Conservation (phyloP, 352 stramenopile species). For the Phytophthora tubulina region DNA sequence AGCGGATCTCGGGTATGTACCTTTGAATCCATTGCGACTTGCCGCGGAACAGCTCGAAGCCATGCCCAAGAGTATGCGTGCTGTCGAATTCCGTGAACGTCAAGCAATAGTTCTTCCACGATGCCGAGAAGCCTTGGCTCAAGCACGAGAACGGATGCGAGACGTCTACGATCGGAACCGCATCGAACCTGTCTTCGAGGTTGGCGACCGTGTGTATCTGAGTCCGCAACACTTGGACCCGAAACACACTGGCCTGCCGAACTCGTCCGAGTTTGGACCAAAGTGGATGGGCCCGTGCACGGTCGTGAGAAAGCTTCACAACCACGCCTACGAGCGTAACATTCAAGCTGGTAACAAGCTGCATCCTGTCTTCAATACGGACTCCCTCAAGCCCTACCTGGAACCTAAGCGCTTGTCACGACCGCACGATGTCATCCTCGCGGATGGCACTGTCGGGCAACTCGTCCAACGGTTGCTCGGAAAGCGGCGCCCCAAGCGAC, state of each 20-base stretch:
- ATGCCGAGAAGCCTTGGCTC: conserved; percentile 14
- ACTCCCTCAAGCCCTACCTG: conserved; percentile 21
- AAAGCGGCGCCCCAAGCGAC: conserved; percentile 1
- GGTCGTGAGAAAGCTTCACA: conserved; percentile 17
- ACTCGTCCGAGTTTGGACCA: conserved; percentile 21
- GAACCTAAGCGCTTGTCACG: background rate
- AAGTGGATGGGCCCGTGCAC: conserved; percentile 31
- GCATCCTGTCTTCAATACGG: conserved; percentile 25
- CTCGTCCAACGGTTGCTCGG: background rate
- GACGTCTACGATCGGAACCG: conserved; percentile 28
- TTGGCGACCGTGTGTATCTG: conserved; percentile 25
- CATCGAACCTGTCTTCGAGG: conserved; percentile 18
- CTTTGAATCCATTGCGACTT: background rate
- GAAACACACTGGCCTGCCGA: conserved; percentile 21
- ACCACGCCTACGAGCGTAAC: conserved; percentile 37
- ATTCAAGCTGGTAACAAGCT: conserved; percentile 28
- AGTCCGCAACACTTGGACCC: conserved; percentile 26
- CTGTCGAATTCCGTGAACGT: conserved; percentile 12
- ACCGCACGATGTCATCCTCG: conserved; percentile 5
- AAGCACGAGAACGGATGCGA: conserved; percentile 20
- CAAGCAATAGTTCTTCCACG: conserved; percentile 14
- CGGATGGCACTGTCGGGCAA: conserved; percentile 10
- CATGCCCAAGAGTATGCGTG: background rate
- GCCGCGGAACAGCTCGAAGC: background rate
- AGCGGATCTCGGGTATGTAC: conserved; percentile 16